These are phyloP conservation scores for Hyphopichia fennica DNA, from an alignment of 1,139 yeast genomes.

Conservation along the genomic window DNA sequence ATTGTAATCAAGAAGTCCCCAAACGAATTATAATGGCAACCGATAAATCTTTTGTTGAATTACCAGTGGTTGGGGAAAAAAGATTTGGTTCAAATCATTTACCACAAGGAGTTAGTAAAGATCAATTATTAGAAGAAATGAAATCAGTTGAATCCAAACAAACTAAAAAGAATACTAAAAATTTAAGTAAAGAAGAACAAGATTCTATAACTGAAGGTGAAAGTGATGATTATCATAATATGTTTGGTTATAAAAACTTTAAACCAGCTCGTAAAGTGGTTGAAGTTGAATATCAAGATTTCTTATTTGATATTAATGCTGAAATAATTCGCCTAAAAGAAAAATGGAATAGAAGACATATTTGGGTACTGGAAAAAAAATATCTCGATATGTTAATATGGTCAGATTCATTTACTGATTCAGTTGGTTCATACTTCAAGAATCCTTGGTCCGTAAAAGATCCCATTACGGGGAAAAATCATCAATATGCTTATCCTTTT, in stretches of 20 bases:
- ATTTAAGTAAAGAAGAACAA: neutral
- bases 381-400: slow-evolving; percentile 30
- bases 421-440: slow-evolving; percentile 32
- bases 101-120: slow-evolving; percentile 8
- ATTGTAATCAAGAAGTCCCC: slow-evolving; percentile 34
- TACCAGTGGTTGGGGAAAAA: slow-evolving; percentile 30
- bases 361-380: slow-evolving; percentile 18
- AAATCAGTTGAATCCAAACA: slow-evolving; percentile 7
- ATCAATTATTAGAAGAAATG: slow-evolving; percentile 12
- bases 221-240: slow-evolving; percentile 2
- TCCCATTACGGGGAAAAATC: slow-evolving; percentile 38
- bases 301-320: slow-evolving; percentile 32
- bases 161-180: slow-evolving; percentile 4
- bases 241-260: slow-evolving; percentile 7
- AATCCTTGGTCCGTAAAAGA: slow-evolving; percentile 47
- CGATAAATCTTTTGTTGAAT: slow-evolving; percentile 24
- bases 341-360: slow-evolving; percentile 12
- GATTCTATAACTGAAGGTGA: neutral
- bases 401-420: slow-evolving; percentile 26
- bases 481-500: slow-evolving; percentile 49
- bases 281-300: slow-evolving; percentile 25
- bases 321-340: slow-evolving; percentile 27
- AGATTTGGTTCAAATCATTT: slow-evolving; percentile 25
- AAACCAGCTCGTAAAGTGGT: slow-evolving; percentile 14
- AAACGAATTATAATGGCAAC: slow-evolving; percentile 24